phyloP scores from a whole-genome alignment of 805 yeast species.

The Dipodascopsis tothii region DNA sequence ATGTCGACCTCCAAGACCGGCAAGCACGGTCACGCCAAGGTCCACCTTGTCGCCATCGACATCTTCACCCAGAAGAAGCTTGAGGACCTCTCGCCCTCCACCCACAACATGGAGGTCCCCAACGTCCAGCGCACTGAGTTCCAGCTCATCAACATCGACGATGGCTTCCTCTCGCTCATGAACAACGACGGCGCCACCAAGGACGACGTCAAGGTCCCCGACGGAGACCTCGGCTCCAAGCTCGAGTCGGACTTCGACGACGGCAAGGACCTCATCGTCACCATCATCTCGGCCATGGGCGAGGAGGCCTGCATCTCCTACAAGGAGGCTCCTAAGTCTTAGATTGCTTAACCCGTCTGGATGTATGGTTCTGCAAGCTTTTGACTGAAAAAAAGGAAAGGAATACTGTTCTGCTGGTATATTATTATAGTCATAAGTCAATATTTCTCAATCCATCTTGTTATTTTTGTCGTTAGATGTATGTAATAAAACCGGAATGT shows the following conservation, averaged over 20 bases:
- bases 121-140: conserved; percentile 90
- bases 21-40: conserved; percentile 99
- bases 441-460: neutral
- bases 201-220: conserved; percentile 98
- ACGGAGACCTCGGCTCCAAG: conserved; percentile 93
- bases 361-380: neutral
- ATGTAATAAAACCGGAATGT: neutral
- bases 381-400: neutral
- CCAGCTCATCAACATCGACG: conserved; percentile 95
- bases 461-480: neutral
- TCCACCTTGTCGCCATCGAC: conserved; percentile 97
- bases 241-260: conserved; percentile 90
- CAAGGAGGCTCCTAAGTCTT: conserved; percentile 91
- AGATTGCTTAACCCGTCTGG: conserved; percentile 1
- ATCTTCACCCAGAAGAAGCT: conserved; percentile 98
- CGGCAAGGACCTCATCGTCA: conserved; percentile 94
- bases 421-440: neutral
- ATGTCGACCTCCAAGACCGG: conserved; percentile 99
- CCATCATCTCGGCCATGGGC: conserved; percentile 97
- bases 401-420: neutral
- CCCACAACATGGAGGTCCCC: conserved; percentile 99
- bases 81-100: conserved; percentile 99
- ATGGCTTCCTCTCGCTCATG: conserved; percentile 95
- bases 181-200: conserved; percentile 96
- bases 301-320: conserved; percentile 98